Percentiles rank a stretch among this genome's conserved stretches.
These are phyloP conservation scores for Mycena vulgaris DNA, from an alignment of 768 basidiomycete species.

Conservation along the genomic window DNA sequence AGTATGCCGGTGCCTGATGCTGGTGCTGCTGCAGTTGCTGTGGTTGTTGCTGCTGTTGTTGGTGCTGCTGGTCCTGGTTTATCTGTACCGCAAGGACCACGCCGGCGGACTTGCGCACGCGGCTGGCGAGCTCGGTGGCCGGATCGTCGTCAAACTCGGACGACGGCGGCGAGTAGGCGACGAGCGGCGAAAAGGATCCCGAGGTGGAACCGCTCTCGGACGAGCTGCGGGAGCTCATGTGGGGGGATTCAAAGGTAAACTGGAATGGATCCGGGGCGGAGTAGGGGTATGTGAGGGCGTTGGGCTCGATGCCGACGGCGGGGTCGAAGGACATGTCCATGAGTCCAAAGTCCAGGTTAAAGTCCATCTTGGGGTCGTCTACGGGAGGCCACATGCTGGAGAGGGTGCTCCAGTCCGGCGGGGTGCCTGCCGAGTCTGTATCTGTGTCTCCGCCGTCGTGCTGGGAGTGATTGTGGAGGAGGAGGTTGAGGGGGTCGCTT, in stretches of 20 bases:
- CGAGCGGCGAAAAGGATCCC: constrained; percentile 29
- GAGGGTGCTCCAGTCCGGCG: constrained; percentile 70
- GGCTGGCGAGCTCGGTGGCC: constrained; percentile 61
- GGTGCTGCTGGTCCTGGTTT: constrained; percentile 48
- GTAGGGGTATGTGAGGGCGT: constrained; percentile 62
- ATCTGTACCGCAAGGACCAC: constrained; percentile 68
- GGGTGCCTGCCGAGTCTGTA: constrained; percentile 44
- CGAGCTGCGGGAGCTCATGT: constrained; percentile 41
- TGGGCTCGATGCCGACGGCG: constrained; percentile 75
- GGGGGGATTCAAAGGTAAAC: constrained; percentile 45
- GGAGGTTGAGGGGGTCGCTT: constrained; percentile 71
- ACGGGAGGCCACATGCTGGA: constrained; percentile 62
- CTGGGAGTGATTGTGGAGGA: constrained; percentile 63
- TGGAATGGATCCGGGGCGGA: constrained; percentile 35
- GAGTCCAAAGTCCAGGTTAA: constrained; percentile 60
- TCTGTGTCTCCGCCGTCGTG: constrained; percentile 49
- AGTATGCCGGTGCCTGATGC: background rate
- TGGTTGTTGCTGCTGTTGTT: constrained; percentile 42
- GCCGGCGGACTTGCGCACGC: constrained; percentile 69
- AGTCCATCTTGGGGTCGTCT: constrained; percentile 48
- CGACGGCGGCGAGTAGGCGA: constrained; percentile 24
- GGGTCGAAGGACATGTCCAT: constrained; percentile 78
- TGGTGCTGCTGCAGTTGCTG: constrained; percentile 40
- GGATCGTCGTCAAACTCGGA: constrained; percentile 45
- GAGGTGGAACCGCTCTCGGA: constrained; percentile 40